phyloP scores from a whole-genome alignment of 371 early-diverging fungal genomes.

The Apophysomyces trapeziformis region DNA sequence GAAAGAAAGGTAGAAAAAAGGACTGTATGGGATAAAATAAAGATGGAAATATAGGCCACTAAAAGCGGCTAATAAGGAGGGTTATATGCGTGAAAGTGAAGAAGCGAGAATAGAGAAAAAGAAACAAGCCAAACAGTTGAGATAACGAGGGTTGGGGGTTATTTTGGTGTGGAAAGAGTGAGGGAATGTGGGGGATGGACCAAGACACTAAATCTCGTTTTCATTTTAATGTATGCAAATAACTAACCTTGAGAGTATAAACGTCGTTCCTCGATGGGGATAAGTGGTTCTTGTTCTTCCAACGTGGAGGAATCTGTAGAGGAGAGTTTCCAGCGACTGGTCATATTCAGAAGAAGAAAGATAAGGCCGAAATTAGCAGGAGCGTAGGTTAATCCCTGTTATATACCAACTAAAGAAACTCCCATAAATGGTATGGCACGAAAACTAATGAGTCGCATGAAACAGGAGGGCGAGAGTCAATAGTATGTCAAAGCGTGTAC shows the following conservation, averaged over 20 bases:
- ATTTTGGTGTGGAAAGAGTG: too few relatives aligned
- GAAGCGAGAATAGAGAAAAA: background rate
- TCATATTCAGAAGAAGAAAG: background rate
- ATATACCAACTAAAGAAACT: too few relatives aligned
- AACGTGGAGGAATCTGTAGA: background rate
- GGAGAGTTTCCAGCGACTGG: slow-evolving; percentile 2
- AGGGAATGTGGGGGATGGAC: background rate
- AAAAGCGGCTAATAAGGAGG: slow-evolving; percentile 1
- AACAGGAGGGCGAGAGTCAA: too few relatives aligned
- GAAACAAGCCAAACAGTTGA: too few relatives aligned
- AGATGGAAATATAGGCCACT: slow-evolving; percentile 6
- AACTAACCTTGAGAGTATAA: background rate
- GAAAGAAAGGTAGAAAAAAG: background rate
- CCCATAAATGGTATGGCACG: too few relatives aligned
- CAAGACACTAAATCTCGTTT: background rate
- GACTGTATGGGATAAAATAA: background rate
- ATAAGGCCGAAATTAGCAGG: background rate
- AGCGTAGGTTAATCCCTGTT: too few relatives aligned
- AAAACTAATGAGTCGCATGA: too few relatives aligned
- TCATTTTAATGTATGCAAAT: background rate
- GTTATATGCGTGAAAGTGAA: too few relatives aligned
- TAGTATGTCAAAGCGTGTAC: too few relatives aligned
- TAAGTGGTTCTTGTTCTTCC: slow-evolving; percentile 6
- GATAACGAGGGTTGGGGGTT: too few relatives aligned
- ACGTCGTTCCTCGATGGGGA: background rate